Percentiles rank a stretch among this genome's conserved stretches.
Conservation (phyloP, 140 eudicot genomes). For the Bidens hawaiensis region DNA sequence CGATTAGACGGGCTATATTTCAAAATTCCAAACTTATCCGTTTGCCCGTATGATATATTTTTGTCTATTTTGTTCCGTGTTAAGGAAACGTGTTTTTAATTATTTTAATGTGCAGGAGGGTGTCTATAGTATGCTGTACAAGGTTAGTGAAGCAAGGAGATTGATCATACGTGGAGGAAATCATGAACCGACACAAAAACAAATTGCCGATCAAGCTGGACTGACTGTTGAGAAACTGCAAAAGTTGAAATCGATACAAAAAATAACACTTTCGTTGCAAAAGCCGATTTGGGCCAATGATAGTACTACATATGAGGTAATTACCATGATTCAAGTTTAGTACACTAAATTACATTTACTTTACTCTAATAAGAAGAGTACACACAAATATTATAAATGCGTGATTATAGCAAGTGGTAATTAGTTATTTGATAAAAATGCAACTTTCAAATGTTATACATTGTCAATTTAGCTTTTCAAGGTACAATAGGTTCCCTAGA, state of each 20-base stretch:
- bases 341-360: neutral
- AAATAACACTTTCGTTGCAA: slow-evolving; percentile 73
- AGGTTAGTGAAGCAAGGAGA: slow-evolving; percentile 73
- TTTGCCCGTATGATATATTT: slow-evolving; percentile 62
- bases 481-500: neutral
- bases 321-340: neutral
- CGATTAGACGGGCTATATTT: slow-evolving; percentile 71
- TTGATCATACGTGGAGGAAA: slow-evolving; percentile 63
- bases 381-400: neutral
- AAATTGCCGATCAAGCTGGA: slow-evolving; percentile 73
- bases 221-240: slow-evolving; percentile 69
- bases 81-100: neutral
- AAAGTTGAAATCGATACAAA: slow-evolving; percentile 35
- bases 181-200: slow-evolving; percentile 55
- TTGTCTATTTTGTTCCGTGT: neutral
- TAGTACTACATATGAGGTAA: slow-evolving; percentile 75
- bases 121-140: slow-evolving; percentile 61
- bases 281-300: slow-evolving; percentile 67
- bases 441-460: neutral
- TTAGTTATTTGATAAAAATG: neutral
- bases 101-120: slow-evolving; percentile 53
- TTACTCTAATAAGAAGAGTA: too few relatives aligned
- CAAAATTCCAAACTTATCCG: slow-evolving; percentile 84
- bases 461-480: neutral
- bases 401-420: neutral